Evolutionary conservation across 2,329 filamentous ascomycete genomes (phyloP), one percentile per base, ranked within the genome.

Genomic region (Aspergillus aculeatus): DNA sequence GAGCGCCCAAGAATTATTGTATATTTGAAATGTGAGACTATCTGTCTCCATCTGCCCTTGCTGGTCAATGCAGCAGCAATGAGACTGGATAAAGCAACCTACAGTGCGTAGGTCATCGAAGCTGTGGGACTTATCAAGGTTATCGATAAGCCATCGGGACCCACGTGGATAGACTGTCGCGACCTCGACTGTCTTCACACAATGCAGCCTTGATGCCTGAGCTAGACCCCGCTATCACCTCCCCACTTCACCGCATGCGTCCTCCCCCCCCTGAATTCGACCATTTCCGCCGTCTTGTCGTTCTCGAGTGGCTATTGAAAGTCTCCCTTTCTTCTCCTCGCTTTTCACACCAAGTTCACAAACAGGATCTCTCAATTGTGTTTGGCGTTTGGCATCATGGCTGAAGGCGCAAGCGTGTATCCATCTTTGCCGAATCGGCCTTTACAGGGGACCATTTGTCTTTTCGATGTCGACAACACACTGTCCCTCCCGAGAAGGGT

Each of bases 391-490:
- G 66, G 47, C 49, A 69, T 68, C 64, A 71, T 71, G 69, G 58
- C 67, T 12, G 71, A 69, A 58, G 72, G 71, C 56, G 65, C 70
- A 35, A 66, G 71, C 54, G 60, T 72, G 38, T 90, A 88, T 78
- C 89, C 92, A 58, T 86, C 92, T 64, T 86, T 98, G 66, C 85
- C 89, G 75, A 83, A 94, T 71, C 91, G 95, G 68, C 91, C 91
- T 48, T 81, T 97, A 77, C 91, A 93, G 81, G 92, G 95, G 83
- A 98, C 94, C 66, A 90, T 99, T 78, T 88, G 87, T 73, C 89
- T 99, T 65, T 99, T 99, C 79, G 95, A 99, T 79, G 95, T 99
- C 62, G 95, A 99, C 76, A 91, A 86, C 72, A 97, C 95, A 31
- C 86, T 99, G 68, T 95, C 92, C 16, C 89, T 87, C 47, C 88